A percentile compares a stretch with the other conserved stretches of the same genome.
phyloP scores from a whole-genome alignment of 108 stramenopile genomes.

The Nitzschia sp. region DNA sequence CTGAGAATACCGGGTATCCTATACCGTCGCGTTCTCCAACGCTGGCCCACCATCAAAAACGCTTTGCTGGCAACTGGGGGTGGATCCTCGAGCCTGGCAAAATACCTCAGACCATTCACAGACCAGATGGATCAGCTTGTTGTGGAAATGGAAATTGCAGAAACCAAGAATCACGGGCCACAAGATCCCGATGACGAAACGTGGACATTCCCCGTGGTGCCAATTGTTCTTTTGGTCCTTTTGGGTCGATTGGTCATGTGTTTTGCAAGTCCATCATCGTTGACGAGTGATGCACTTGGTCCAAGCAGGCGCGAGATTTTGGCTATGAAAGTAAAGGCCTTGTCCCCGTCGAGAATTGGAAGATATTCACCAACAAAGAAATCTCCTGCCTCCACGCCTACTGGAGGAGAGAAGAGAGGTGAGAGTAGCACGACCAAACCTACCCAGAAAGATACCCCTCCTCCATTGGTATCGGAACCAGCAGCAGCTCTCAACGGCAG shows the following conservation, averaged over 20 bases:
- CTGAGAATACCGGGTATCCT: background rate
- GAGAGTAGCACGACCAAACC: no score
- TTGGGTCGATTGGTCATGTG: background rate
- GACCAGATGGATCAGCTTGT: slow-evolving; percentile 6
- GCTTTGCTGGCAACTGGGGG: background rate
- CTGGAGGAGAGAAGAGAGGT: no score
- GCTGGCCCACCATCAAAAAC: background rate
- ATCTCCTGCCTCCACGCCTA: no score
- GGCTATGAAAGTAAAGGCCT: no score
- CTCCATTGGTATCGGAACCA: no score
- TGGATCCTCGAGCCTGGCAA: background rate
- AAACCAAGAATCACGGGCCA: background rate
- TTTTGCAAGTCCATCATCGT: slow-evolving; percentile 8
- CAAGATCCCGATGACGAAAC: background rate
- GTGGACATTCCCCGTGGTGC: slow-evolving; percentile 6
- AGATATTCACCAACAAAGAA: no score
- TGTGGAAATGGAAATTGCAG: background rate
- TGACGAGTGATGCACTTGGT: no score
- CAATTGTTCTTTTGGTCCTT: slow-evolving; percentile 2
- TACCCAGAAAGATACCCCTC: no score
- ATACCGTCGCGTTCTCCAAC: background rate
- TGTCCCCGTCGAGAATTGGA: no score
- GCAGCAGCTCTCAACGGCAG: no score
- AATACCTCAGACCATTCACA: background rate
- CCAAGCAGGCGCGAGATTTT: background rate